These are phyloP conservation scores for Tinospora cordifolia DNA, from an alignment of 164 flowering plant species.

Conservation along the genomic window DNA sequence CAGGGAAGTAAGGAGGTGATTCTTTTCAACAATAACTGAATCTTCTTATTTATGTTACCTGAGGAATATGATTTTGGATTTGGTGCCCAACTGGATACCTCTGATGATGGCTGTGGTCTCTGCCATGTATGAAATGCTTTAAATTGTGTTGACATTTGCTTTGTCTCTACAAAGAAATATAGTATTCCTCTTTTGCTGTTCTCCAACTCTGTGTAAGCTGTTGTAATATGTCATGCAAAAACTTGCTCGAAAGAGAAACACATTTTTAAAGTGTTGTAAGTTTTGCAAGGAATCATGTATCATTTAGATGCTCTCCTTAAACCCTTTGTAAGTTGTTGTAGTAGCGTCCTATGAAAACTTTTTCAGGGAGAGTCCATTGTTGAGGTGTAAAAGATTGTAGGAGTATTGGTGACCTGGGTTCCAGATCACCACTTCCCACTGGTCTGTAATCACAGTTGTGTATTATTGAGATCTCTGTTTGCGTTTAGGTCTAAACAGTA, in stretches of 20 bases:
- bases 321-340: not conserved
- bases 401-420: not conserved
- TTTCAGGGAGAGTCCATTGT: not conserved
- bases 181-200: slow-evolving; percentile 4
- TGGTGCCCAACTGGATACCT: slow-evolving; percentile 28
- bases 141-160: slow-evolving; percentile 3
- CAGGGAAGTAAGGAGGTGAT: slow-evolving; percentile 39
- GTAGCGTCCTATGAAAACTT: not conserved
- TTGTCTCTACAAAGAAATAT: not conserved
- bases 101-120: slow-evolving; percentile 24
- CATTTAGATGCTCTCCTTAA: not conserved
- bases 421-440: not conserved
- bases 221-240: slow-evolving; percentile 4
- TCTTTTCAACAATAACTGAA: slow-evolving; percentile 27
- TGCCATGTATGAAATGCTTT: slow-evolving; percentile 12
- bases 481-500: not conserved
- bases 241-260: not conserved
- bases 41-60: slow-evolving; percentile 30
- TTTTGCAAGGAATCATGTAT: not conserved
- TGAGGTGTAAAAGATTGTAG: not conserved
- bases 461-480: not conserved
- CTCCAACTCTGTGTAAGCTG: not conserved
- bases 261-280: not conserved
- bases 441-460: not conserved
- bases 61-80: slow-evolving; percentile 28